Conservation (phyloP, 768 basidiomycete species). For the Serendipita indica region DNA sequence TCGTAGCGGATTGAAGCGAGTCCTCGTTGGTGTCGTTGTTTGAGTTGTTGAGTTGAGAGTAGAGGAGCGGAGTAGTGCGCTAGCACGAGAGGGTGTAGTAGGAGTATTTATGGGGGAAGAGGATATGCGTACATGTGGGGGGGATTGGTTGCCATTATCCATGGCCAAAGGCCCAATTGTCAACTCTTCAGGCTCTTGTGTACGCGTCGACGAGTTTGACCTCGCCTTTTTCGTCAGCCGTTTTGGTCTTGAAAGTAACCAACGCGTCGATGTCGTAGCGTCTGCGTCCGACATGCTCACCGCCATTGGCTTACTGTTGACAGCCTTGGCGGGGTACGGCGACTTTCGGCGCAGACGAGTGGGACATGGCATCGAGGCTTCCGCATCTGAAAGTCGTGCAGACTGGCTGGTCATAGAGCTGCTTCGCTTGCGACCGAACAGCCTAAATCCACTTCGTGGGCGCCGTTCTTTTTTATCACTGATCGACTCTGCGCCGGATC, state of each 20-base stretch:
- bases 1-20: constrained; percentile 4
- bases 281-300: neutral
- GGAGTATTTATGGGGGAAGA: neutral
- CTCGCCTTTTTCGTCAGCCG: neutral
- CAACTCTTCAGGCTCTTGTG: neutral
- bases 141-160: neutral
- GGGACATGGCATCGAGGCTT: neutral
- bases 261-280: neutral
- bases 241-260: neutral
- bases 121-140: neutral
- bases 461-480: neutral
- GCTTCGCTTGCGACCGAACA: constrained; percentile 2
- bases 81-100: neutral
- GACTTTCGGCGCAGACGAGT: constrained; percentile 4
- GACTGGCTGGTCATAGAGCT: neutral
- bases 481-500: neutral
- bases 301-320: neutral
- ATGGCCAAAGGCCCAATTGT: neutral
- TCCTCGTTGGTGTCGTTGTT: neutral
- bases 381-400: neutral
- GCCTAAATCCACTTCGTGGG: neutral
- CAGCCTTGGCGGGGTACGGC: neutral
- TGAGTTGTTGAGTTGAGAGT: neutral
- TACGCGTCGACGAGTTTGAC: neutral
- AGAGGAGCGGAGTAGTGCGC: neutral